A percentile compares a stretch with the other conserved stretches of the same genome.
Conservation (phyloP, 2,329 filamentous ascomycete genomes). For the Colletotrichum sp. region DNA sequence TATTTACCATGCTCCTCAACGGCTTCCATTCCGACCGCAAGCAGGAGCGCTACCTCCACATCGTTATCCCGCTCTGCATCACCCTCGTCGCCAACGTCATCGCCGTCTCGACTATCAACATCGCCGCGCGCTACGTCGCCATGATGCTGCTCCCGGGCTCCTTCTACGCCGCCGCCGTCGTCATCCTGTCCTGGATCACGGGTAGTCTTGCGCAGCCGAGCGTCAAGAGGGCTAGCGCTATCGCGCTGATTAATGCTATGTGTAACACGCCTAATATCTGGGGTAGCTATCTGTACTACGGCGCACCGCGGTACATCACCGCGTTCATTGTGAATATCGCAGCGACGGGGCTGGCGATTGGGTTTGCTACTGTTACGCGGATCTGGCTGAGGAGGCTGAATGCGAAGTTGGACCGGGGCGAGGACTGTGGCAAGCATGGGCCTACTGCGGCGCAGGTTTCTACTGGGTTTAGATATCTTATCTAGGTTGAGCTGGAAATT, state of each 20-base stretch:
- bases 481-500: background rate
- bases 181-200: slow-evolving; percentile 33
- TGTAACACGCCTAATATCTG: slow-evolving; percentile 34
- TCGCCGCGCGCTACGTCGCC: slow-evolving; percentile 66
- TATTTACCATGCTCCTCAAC: slow-evolving; percentile 34
- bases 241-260: slow-evolving; percentile 32
- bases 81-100: slow-evolving; percentile 71
- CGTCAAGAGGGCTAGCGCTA: slow-evolving; percentile 29
- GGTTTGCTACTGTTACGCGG: slow-evolving; percentile 28
- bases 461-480: slow-evolving; percentile 29
- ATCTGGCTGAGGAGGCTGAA: slow-evolving; percentile 31
- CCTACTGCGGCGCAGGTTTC: slow-evolving; percentile 31
- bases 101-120: slow-evolving; percentile 64
- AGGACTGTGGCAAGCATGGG: slow-evolving; percentile 29
- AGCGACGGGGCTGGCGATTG: slow-evolving; percentile 30
- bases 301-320: slow-evolving; percentile 27
- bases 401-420: slow-evolving; percentile 29
- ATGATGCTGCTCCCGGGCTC: slow-evolving; percentile 43
- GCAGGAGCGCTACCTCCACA: slow-evolving; percentile 74
- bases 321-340: slow-evolving; percentile 33
- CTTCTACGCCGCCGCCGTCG: slow-evolving; percentile 29
- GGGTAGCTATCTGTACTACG: slow-evolving; percentile 31
- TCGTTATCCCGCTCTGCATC: slow-evolving; percentile 65
- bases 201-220: slow-evolving; percentile 28
- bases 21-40: slow-evolving; percentile 72